Percentiles rank a stretch among this genome's conserved stretches.
Conservation (phyloP, 176 grass and related monocot genomes). For the Bolboschoenus planiculmis region DNA sequence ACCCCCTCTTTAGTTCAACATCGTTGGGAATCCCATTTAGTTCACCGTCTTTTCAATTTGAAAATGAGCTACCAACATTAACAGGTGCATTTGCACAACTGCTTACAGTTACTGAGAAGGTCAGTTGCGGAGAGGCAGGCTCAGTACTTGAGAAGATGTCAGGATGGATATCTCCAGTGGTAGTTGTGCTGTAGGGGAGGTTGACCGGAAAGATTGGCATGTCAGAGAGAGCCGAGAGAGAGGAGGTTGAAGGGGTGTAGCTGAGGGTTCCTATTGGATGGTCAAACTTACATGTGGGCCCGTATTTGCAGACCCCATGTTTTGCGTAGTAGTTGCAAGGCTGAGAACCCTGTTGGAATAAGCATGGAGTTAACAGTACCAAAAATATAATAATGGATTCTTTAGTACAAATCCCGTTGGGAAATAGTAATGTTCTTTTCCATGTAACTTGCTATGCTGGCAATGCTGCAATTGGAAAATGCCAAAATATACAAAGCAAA, state of each 20-base stretch:
- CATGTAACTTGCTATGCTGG: not conserved
- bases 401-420: not conserved
- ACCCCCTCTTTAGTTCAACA: not conserved
- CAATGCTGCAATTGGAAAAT: not conserved
- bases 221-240: conserved; percentile 31
- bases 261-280: conserved; percentile 32
- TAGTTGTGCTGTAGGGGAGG: conserved; percentile 8
- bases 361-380: not conserved
- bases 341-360: conserved; percentile 30
- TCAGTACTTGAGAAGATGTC: conserved; percentile 26
- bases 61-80: not conserved
- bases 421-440: not conserved
- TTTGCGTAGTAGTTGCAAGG: conserved; percentile 33
- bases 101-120: conserved; percentile 4
- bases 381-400: not conserved
- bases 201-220: conserved; percentile 34
- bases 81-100: not conserved
- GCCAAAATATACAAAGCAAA: not conserved
- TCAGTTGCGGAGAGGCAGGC: conserved; percentile 4
- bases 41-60: not conserved
- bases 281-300: conserved; percentile 48
- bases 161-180: conserved; percentile 11
- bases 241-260: conserved; percentile 35
- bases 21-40: not conserved
- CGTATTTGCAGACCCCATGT: conserved; percentile 48